phyloP scores from a whole-genome alignment of 441 rosid species.

The Arabidopsis lyrata region DNA sequence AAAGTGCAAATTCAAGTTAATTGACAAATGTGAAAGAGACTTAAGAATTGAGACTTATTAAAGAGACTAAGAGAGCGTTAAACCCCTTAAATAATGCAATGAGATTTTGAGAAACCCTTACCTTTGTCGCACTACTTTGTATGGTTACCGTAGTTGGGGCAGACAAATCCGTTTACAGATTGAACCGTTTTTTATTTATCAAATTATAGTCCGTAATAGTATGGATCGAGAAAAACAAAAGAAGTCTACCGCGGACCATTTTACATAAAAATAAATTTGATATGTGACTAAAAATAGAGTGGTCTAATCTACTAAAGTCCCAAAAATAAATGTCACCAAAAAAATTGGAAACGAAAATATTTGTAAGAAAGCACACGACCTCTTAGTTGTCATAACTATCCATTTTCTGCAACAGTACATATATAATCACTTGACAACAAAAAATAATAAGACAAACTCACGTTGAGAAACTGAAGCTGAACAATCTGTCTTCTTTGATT shows the following conservation, averaged over 20 bases:
- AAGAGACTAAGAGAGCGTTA: neutral
- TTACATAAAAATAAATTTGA: too few relatives aligned
- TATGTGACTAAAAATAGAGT: too few relatives aligned
- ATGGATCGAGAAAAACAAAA: too few relatives aligned
- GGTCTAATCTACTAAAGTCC: too few relatives aligned
- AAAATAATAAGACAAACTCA: neutral
- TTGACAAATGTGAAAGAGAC: neutral
- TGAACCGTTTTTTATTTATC: too few relatives aligned
- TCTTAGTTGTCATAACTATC: neutral
- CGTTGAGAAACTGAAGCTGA: neutral
- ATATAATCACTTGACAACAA: neutral
- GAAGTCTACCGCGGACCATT: too few relatives aligned
- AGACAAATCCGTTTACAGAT: too few relatives aligned
- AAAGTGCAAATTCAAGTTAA: conserved; percentile 52
- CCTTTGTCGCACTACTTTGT: neutral
- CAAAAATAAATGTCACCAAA: too few relatives aligned
- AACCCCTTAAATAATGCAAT: neutral
- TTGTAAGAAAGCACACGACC: neutral
- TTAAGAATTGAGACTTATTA: neutral
- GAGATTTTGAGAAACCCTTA: neutral
- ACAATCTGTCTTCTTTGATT: neutral
- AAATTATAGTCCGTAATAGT: too few relatives aligned
- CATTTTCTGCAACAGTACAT: too few relatives aligned
- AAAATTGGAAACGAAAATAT: too few relatives aligned
- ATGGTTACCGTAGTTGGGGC: too few relatives aligned